Evolutionary conservation across 805 yeast genomes (phyloP).

Genomic region (Candida easanensis): DNA sequence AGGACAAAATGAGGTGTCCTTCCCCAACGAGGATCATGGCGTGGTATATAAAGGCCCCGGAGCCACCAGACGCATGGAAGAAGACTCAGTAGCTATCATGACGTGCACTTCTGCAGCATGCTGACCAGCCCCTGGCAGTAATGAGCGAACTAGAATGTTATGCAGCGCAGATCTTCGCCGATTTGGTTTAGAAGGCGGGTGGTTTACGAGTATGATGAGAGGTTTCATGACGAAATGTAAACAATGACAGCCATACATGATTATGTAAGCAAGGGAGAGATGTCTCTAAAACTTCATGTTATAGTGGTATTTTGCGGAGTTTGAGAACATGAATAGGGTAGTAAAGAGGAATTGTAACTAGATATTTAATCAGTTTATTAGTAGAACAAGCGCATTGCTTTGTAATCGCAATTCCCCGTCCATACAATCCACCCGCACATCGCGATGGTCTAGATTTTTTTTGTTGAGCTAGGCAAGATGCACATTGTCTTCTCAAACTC

Average conservation of each 20-base stretch:
- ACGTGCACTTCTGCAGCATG: not conserved
- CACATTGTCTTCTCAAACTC: constrained; percentile 6
- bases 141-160: not conserved
- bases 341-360: no score
- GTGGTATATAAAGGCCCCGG: not conserved
- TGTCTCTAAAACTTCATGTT: not conserved
- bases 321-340: no score
- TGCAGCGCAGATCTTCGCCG: not conserved
- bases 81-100: not conserved
- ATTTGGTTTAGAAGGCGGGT: not conserved
- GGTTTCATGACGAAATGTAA: constrained; percentile 13
- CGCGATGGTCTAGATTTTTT: not conserved
- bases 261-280: not conserved
- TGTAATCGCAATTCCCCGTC: not conserved
- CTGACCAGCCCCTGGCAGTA: not conserved
- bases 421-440: not conserved
- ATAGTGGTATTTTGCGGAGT: not conserved
- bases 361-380: no score
- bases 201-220: not conserved
- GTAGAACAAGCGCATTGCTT: no score
- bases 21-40: not conserved
- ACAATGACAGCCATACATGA: constrained; percentile 2
- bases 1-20: no score
- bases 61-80: not conserved
- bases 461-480: not conserved